Base-by-base conservation (phyloP, 306 rosid species). In the Prunus dulcis region DNA sequence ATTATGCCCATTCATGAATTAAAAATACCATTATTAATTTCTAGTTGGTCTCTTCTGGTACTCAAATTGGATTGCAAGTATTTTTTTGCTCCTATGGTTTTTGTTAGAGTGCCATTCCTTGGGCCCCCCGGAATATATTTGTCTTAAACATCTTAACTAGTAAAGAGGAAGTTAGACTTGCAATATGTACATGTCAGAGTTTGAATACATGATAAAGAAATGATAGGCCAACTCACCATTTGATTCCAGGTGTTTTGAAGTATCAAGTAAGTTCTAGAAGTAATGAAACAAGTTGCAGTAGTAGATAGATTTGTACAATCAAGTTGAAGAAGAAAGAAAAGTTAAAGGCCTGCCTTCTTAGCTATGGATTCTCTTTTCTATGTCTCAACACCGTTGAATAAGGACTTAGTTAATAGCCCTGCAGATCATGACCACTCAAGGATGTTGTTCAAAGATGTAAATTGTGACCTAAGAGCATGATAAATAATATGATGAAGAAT, bases 341-440 rank as follows among this genome's bases (percentile, higher is more conserved):
- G 8, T 23, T 18, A 5, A 14, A 20, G 72, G 79, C 81, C 51
- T 63, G 72, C 96, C 86, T 79, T 84, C 76, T 81, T 82, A 84
- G 85, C 83, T 46, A 83, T n/a, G 57, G 91, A 87, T 91, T 91
- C 97, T 76, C 78, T 87, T 65, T 91, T 89, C 97, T 92, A 91
- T 43, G 93, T 80, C 49, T 86, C 85, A 30, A 87, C 78, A 13
- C 96, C 93, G 79, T 87, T 89, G 12, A 78, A 28, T 76, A 91
- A 87, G 18, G 93, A 88, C 80, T 86, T 91, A 1, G 90, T 80
- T n/a, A 93, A 84, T 19, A 91, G 85, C 17, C 79, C 93, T 91
- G 83, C 55, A 81, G 41, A 56, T 69, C 70, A 81, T 34, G 46
- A 67, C 10, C 45, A 17, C 46, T 74, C 70, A 62, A n/a, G 11